phyloP scores from a whole-genome alignment of 108 stramenopile species.

The Licmophora abbreviata region DNA sequence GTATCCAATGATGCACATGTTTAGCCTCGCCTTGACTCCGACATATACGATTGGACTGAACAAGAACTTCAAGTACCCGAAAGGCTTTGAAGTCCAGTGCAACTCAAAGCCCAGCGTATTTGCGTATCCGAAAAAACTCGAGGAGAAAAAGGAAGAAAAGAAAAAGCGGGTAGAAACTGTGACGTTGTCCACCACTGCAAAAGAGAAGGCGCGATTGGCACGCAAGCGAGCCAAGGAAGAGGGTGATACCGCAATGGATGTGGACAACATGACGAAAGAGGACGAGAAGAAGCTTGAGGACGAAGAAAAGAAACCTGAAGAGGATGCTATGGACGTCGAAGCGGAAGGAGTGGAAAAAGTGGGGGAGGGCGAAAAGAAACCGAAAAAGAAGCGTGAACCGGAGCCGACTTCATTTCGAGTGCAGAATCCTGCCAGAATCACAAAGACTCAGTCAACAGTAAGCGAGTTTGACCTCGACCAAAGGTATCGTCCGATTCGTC shows the following conservation, averaged over 20 bases:
- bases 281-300: slow-evolving; percentile 31
- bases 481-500: slow-evolving; percentile 78
- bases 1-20: slow-evolving; percentile 98
- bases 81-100: slow-evolving; percentile 87
- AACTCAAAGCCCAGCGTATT: slow-evolving; percentile 86
- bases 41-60: slow-evolving; percentile 95
- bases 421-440: slow-evolving; percentile 75
- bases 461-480: slow-evolving; percentile 75
- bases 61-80: slow-evolving; percentile 93
- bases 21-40: slow-evolving; percentile 92
- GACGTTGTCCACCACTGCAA: slow-evolving; percentile 94
- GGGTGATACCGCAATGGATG: slow-evolving; percentile 55
- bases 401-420: slow-evolving; percentile 73
- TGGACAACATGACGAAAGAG: slow-evolving; percentile 47
- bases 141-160: slow-evolving; percentile 98
- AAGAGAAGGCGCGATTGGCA: slow-evolving; percentile 90
- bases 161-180: slow-evolving; percentile 97
- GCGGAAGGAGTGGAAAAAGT: slow-evolving; percentile 34
- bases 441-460: slow-evolving; percentile 59
- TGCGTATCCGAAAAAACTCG: slow-evolving; percentile 93
- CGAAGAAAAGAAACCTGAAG: slow-evolving; percentile 42
- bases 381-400: slow-evolving; percentile 79
- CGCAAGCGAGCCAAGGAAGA: slow-evolving; percentile 88
- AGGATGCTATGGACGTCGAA: slow-evolving; percentile 54
- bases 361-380: slow-evolving; percentile 52